Base-by-base conservation (phyloP, 139 green algal species). In the Haematococcus lacustris region DNA sequence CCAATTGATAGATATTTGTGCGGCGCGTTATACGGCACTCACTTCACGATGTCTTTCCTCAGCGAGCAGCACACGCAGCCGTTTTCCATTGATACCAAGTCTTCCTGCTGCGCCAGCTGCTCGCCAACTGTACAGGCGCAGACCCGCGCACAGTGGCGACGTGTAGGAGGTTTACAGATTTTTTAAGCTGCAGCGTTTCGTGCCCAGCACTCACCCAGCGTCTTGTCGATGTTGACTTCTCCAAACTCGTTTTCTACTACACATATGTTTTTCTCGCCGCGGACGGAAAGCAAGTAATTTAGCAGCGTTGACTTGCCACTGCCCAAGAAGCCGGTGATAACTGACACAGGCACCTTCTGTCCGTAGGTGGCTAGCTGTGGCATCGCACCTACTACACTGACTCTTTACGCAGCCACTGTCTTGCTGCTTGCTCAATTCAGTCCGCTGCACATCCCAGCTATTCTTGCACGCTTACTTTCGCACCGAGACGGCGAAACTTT, bases 41-140 rank as follows among this genome's bases (percentile, higher is more conserved):
- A 51, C 66, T 89, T 87, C 26, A 96, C 84, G 61, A 96, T 87
- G 73, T 96, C 91, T 74, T 92, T 90, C 32, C 91, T 77, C 41
- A 96, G 78, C 2, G 84, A 90, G 81, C 91, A 96, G 84, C 91
- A 96, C 2, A 94, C 85, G 75, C 91, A 96, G 68, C 91, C 91
- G 70, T 90, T 90, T 51, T 93, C 82, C 78, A 96, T 79, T 0
- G 80, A 87, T 1, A 96, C 87, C 28, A 96, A 60, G 73, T 96
- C 87, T 81, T 96, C 91, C 71, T 89, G 90, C 38, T 83, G 85
- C 38, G 89, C 68, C 34, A 94, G 73, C 39, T 93, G 90, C 33
- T 87, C 84, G 1, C 79, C 78, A 28, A 92, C 87, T 92, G 85
- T n/a, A n/a, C n/a, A n/a, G n/a, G n/a, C n/a, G n/a, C n/a, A n/a